phyloP scores from a whole-genome alignment of 1,139 yeast genomes.

The Nakaseomyces nivariensis region DNA sequence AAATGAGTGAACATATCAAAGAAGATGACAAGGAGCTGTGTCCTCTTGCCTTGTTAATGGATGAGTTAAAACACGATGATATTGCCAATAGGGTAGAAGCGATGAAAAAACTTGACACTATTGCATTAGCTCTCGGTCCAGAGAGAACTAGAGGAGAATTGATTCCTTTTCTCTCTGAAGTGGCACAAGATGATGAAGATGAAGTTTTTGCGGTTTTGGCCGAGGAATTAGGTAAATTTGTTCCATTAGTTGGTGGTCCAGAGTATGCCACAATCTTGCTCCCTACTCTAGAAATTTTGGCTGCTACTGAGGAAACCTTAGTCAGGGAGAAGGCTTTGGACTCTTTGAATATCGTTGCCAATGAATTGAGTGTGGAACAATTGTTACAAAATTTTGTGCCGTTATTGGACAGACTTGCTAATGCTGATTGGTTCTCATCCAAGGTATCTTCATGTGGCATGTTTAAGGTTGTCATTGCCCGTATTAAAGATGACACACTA shows the following conservation, averaged over 20 bases:
- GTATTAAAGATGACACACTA: slow-evolving; percentile 42
- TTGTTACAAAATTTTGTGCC: slow-evolving; percentile 61
- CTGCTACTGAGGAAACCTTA: slow-evolving; percentile 94
- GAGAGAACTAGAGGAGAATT: slow-evolving; percentile 85
- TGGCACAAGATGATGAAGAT: slow-evolving; percentile 96
- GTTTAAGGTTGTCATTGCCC: slow-evolving; percentile 58
- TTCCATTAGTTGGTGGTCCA: slow-evolving; percentile 82
- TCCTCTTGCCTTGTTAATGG: slow-evolving; percentile 93
- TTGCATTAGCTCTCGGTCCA: slow-evolving; percentile 91
- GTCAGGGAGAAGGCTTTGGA: slow-evolving; percentile 92
- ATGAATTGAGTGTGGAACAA: slow-evolving; percentile 57
- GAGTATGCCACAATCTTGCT: slow-evolving; percentile 66
- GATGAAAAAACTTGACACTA: slow-evolving; percentile 87
- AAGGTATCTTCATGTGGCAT: slow-evolving; percentile 90
- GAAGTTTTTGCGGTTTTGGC: slow-evolving; percentile 94
- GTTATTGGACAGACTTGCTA: slow-evolving; percentile 64
- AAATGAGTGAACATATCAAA: not conserved
- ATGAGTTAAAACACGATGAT: slow-evolving; percentile 92
- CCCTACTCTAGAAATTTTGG: slow-evolving; percentile 79
- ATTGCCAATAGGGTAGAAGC: slow-evolving; percentile 90
- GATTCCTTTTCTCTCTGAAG: slow-evolving; percentile 81
- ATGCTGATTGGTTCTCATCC: slow-evolving; percentile 91
- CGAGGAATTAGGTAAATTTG: slow-evolving; percentile 76
- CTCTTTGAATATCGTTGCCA: slow-evolving; percentile 65
- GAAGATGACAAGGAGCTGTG: slow-evolving; percentile 47